Evolutionary conservation across 2,329 filamentous ascomycete genomes (phyloP).

Genomic region (Xenoacremonium recifei): DNA sequence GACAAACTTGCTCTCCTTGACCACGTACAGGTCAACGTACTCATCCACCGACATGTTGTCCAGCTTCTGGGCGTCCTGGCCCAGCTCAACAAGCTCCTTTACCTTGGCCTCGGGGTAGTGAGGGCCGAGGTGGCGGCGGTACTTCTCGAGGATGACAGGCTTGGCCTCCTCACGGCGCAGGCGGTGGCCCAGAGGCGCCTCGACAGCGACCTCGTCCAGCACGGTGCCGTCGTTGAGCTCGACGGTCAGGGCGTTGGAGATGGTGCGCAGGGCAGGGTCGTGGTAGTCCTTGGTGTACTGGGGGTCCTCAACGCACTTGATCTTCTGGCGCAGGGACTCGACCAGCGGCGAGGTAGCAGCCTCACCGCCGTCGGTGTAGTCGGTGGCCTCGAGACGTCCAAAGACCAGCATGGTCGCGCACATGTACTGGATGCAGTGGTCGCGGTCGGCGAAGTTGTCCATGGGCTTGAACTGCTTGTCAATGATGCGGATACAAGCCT

Average conservation of each 20-base stretch:
- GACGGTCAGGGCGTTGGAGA: constrained; percentile 94
- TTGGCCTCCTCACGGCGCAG: constrained; percentile 93
- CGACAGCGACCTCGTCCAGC: constrained; percentile 85
- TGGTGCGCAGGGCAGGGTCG: constrained; percentile 87
- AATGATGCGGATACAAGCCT: constrained; percentile 98
- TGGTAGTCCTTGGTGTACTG: constrained; percentile 96
- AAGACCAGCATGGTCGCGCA: constrained; percentile 93
- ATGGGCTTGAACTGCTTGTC: constrained; percentile 99
- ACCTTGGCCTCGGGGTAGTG: constrained; percentile 79
- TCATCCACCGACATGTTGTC: constrained; percentile 84
- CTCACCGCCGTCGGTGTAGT: constrained; percentile 91
- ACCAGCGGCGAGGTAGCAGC: constrained; percentile 87
- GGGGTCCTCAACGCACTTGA: constrained; percentile 94
- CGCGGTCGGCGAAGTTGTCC: constrained; percentile 99
- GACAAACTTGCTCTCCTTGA: constrained; percentile 60
- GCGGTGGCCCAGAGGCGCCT: constrained; percentile 91
- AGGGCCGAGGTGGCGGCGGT: constrained; percentile 83
- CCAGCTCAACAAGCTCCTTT: constrained; percentile 77
- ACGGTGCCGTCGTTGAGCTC: constrained; percentile 92
- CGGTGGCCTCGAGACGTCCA: constrained; percentile 86
- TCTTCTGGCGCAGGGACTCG: constrained; percentile 88
- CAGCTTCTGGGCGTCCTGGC: constrained; percentile 70
- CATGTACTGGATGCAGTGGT: constrained; percentile 99
- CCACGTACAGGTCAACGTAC: constrained; percentile 82
- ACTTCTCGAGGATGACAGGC: constrained; percentile 94